Percentiles rank a stretch among this genome's conserved stretches.
Conservation (phyloP, 805 yeast genomes). For the Suhomyces xylopsoci region DNA sequence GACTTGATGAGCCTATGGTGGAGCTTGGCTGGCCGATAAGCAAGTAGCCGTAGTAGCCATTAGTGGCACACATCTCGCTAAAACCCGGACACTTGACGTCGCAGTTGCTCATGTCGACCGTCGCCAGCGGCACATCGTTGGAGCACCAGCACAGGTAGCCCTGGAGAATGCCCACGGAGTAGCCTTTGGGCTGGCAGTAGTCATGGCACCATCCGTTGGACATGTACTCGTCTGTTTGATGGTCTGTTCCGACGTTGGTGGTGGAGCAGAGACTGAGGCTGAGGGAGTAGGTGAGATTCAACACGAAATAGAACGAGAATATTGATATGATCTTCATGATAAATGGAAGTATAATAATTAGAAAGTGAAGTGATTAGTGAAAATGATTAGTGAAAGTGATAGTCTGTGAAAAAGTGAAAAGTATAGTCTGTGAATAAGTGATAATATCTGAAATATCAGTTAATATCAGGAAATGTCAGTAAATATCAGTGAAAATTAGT, state of each 20-base stretch:
- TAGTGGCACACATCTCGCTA: conserved; percentile 41
- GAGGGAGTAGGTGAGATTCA: conserved; percentile 1
- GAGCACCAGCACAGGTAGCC: conserved; percentile 62
- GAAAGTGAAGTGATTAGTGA: too few species aligned
- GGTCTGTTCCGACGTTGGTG: conserved; percentile 18
- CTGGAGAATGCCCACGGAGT: conserved; percentile 52
- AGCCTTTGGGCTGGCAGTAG: conserved; percentile 41
- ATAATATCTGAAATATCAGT: too few species aligned
- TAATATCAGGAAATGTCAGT: too few species aligned
- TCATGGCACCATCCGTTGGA: conserved; percentile 53
- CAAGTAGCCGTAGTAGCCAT: conserved; percentile 54
- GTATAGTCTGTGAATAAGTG: too few species aligned
- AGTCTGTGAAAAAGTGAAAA: too few species aligned
- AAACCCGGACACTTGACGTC: conserved; percentile 44
- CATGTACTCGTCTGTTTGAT: conserved; percentile 22
- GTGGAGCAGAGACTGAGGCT: conserved; percentile 21
- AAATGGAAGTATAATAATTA: too few species aligned
- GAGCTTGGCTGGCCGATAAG: conserved; percentile 20
- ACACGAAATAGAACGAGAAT: background rate
- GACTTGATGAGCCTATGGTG: background rate
- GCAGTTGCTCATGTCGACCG: conserved; percentile 37
- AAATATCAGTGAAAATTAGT: too few species aligned
- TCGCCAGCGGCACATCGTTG: conserved; percentile 44
- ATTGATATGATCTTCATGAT: background rate
- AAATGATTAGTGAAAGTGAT: too few species aligned